These are phyloP conservation scores for Cryoendolithus antarcticus DNA, from an alignment of 2,329 filamentous ascomycete species.

Conservation along the genomic window DNA sequence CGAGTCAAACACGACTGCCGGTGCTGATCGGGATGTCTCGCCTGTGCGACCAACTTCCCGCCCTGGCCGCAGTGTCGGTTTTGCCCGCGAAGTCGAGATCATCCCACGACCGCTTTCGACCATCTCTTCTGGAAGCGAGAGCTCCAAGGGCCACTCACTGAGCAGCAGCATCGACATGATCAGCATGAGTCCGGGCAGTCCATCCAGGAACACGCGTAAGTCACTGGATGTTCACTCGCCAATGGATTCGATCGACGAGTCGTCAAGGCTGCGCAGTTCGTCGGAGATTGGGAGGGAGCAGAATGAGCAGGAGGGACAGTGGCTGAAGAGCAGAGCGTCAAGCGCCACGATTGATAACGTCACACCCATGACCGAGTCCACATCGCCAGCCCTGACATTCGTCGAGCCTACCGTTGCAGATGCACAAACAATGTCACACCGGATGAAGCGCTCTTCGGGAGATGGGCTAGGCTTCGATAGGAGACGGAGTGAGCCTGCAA, in stretches of 20 bases:
- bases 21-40: conserved; percentile 14
- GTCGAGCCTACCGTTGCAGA: neutral
- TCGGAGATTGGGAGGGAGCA: conserved; percentile 15
- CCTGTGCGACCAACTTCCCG: conserved; percentile 34
- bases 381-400: neutral
- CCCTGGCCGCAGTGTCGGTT: conserved; percentile 53
- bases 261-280: conserved; percentile 3
- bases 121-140: conserved; percentile 73
- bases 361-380: no score
- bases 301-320: conserved; percentile 20
- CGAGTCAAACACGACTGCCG: no score
- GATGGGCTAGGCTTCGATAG: conserved; percentile 51
- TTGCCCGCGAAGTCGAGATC: conserved; percentile 73
- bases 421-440: conserved; percentile 23
- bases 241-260: conserved; percentile 4
- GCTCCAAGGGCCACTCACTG: conserved; percentile 62
- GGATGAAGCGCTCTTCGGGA: conserved; percentile 51
- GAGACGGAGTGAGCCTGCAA: conserved; percentile 27
- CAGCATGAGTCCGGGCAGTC: conserved; percentile 43
- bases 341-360: neutral
- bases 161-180: conserved; percentile 68
- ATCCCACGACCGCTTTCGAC: conserved; percentile 73
- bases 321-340: conserved; percentile 16
- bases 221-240: neutral
- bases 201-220: conserved; percentile 13